These are phyloP conservation scores for Pyrenophora graminea DNA, from an alignment of 2,329 filamentous ascomycete genomes.

Conservation along the genomic window DNA sequence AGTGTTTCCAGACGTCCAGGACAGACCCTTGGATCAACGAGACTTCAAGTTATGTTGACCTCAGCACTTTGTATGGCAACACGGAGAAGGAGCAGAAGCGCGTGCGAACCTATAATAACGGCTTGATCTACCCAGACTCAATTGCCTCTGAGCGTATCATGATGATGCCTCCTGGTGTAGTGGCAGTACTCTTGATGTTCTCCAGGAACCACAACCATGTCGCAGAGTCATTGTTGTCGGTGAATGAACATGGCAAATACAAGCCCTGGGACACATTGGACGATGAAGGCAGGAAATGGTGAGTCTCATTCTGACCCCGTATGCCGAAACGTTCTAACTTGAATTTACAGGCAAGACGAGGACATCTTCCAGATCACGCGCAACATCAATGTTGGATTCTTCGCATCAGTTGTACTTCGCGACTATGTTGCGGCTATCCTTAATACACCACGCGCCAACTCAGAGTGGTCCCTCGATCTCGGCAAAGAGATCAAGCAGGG, in stretches of 20 bases:
- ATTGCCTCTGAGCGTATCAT: constrained; percentile 68
- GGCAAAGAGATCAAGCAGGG: constrained; percentile 59
- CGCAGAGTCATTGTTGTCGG: constrained; percentile 72
- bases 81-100: constrained; percentile 67
- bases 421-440: constrained; percentile 81
- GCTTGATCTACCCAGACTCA: constrained; percentile 69
- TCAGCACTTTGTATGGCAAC: constrained; percentile 71
- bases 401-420: constrained; percentile 68
- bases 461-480: constrained; percentile 81
- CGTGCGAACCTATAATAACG: constrained; percentile 67
- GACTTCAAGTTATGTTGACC: constrained; percentile 74
- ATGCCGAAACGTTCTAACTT: neutral
- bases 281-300: constrained; percentile 44
- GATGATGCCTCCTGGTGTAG: constrained; percentile 69
- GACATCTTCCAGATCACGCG: constrained; percentile 61
- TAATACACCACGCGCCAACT: constrained; percentile 71
- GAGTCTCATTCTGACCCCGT: neutral
- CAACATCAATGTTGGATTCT: constrained; percentile 56
- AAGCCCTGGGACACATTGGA: constrained; percentile 69
- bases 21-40: constrained; percentile 65
- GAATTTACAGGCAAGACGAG: constrained; percentile 33
- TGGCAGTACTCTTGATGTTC: constrained; percentile 68
- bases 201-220: constrained; percentile 81
- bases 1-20: constrained; percentile 67
- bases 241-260: constrained; percentile 80